Percentiles rank a stretch among this genome's conserved stretches.
Conservation (phyloP, 495 filamentous ascomycete species). For the Hyaloscypha variabilis region DNA sequence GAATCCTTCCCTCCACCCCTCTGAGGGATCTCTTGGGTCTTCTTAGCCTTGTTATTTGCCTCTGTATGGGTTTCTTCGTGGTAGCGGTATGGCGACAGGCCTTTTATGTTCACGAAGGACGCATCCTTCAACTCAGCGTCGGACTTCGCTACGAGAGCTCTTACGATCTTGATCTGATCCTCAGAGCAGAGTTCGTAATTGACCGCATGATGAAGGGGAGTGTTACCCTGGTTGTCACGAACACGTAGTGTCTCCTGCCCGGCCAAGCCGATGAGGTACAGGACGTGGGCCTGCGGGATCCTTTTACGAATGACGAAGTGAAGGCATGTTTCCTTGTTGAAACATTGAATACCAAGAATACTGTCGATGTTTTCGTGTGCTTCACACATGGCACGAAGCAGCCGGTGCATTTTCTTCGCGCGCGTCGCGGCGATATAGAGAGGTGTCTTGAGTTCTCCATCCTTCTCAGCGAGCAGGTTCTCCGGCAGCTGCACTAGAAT, state of each 20-base stretch:
- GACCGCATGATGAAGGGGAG: slow-evolving; percentile 36
- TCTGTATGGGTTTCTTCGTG: slow-evolving; percentile 25
- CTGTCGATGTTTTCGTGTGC: slow-evolving; percentile 30
- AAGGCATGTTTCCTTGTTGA: slow-evolving; percentile 30
- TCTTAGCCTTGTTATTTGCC: slow-evolving; percentile 1
- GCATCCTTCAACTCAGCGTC: slow-evolving; percentile 25
- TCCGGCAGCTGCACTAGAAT: slow-evolving; percentile 27
- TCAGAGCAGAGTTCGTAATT: slow-evolving; percentile 31
- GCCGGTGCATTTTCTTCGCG: slow-evolving; percentile 26
- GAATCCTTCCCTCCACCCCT: neutral
- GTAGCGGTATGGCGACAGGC: slow-evolving; percentile 33
- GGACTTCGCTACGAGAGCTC: slow-evolving; percentile 27
- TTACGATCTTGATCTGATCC: slow-evolving; percentile 29
- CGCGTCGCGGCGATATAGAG: slow-evolving; percentile 29
- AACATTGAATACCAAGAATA: slow-evolving; percentile 30
- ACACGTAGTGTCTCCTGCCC: slow-evolving; percentile 28
- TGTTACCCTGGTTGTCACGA: slow-evolving; percentile 31
- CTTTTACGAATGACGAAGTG: slow-evolving; percentile 29
- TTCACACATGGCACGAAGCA: slow-evolving; percentile 36
- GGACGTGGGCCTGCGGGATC: slow-evolving; percentile 24
- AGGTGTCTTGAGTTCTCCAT: slow-evolving; percentile 31
- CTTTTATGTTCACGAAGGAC: slow-evolving; percentile 19
- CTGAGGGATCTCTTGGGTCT: neutral
- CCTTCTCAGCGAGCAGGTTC: slow-evolving; percentile 22
- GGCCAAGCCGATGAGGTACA: slow-evolving; percentile 29